phyloP scores from a whole-genome alignment of 306 rosid genomes.

The Cucurbita moschata region DNA sequence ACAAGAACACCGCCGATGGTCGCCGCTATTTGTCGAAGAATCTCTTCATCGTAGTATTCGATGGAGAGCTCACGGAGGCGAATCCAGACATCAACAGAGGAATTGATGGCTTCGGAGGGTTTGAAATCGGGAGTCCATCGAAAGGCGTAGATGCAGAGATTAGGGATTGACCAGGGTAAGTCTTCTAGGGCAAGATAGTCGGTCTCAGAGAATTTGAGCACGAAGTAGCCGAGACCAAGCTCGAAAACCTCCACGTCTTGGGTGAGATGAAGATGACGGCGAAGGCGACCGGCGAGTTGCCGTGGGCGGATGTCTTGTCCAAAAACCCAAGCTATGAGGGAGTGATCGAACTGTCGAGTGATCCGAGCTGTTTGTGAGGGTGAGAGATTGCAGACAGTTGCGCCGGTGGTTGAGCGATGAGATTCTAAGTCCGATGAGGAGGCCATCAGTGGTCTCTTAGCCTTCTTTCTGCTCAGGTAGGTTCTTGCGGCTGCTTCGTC shows the following conservation, averaged over 20 bases:
- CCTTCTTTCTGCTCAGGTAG: background rate
- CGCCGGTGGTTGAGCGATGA: background rate
- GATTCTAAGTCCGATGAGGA: background rate
- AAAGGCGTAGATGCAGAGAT: background rate
- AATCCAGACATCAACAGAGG: background rate
- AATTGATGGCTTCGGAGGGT: background rate
- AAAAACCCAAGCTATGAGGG: background rate
- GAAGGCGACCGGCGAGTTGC: background rate
- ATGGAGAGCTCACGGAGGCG: background rate
- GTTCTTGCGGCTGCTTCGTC: background rate
- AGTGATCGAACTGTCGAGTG: background rate
- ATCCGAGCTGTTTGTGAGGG: background rate
- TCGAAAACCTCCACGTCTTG: background rate
- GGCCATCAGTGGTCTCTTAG: background rate
- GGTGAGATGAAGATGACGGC: background rate
- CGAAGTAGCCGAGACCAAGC: background rate
- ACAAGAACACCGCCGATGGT: background rate
- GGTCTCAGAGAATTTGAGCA: background rate
- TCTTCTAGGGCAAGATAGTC: background rate
- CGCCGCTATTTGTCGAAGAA: background rate
- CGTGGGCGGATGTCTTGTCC: background rate
- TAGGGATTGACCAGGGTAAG: constrained; percentile 1
- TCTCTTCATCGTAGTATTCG: background rate
- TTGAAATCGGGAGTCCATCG: background rate
- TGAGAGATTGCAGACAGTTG: background rate